These are phyloP conservation scores for Kodamaea laetipori DNA, from an alignment of 805 yeast species.

Conservation along the genomic window DNA sequence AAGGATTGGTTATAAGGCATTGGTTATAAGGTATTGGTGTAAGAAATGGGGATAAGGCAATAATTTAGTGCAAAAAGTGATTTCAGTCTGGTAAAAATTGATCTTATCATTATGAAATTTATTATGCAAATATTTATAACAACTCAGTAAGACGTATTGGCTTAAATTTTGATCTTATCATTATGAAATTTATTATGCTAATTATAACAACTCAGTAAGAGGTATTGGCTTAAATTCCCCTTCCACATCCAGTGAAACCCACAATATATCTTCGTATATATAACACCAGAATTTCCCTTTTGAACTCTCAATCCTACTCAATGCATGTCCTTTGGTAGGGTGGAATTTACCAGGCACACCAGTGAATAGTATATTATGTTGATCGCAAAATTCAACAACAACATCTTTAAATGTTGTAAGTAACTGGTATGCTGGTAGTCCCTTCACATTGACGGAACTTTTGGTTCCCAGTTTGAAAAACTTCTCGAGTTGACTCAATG, in stretches of 20 bases:
- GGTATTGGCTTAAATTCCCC: conserved; percentile 43
- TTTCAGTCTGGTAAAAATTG: no score
- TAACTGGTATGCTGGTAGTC: conserved; percentile 47
- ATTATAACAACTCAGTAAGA: conserved; percentile 1
- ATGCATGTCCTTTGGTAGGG: conserved; percentile 41
- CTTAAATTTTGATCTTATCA: no score
- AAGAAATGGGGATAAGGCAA: no score
- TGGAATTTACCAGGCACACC: conserved; percentile 29
- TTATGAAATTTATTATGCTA: no score
- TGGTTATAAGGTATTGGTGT: no score
- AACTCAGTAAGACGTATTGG: not conserved
- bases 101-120: no score
- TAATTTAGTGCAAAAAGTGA: no score
- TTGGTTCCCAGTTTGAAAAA: conserved; percentile 5
- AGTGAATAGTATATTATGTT: conserved; percentile 48
- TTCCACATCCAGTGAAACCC: conserved; percentile 37
- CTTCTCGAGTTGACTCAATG: not conserved
- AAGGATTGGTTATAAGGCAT: no score
- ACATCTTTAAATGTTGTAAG: conserved; percentile 62
- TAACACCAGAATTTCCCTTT: conserved; percentile 46
- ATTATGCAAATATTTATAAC: not conserved
- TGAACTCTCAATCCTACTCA: conserved; percentile 43
- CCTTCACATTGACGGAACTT: conserved; percentile 23
- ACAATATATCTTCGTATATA: conserved; percentile 67
- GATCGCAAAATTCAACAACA: conserved; percentile 59